phyloP scores from a whole-genome alignment of 108 stramenopile species.

The Fragilariopsis cylindrus region DNA sequence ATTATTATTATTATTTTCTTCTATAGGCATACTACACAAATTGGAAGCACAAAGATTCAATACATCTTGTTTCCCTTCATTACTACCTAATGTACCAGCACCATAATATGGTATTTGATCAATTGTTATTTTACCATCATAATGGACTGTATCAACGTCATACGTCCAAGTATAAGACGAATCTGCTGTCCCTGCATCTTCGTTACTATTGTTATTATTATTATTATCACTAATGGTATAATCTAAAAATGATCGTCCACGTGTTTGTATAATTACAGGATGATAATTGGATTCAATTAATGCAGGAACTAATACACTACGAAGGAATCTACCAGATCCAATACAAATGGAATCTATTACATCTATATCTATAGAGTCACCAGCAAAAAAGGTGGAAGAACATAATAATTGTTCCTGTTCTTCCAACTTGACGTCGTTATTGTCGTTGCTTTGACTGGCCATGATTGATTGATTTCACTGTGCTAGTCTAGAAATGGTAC shows the following conservation, averaged over 20 bases:
- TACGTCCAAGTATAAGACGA: constrained; percentile 10
- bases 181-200: not conserved
- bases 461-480: no score
- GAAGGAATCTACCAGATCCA: constrained; percentile 87
- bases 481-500: no score
- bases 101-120: constrained; percentile 46
- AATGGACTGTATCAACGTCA: constrained; percentile 69
- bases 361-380: no score
- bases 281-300: constrained; percentile 33
- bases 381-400: no score
- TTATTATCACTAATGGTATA: constrained; percentile 22
- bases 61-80: constrained; percentile 49
- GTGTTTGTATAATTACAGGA: constrained; percentile 72
- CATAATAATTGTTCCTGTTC: no score
- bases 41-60: constrained; percentile 16
- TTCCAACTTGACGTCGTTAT: no score
- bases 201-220: not conserved
- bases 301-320: constrained; percentile 83
- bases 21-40: not conserved
- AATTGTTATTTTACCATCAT: constrained; percentile 52
- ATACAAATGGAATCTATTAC: constrained; percentile 61
- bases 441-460: no score
- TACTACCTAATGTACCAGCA: constrained; percentile 66
- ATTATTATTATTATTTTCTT: not conserved
- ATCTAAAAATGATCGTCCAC: constrained; percentile 70